Percentiles rank a stretch among this genome's conserved stretches.
Conservation (phyloP, 495 filamentous ascomycete genomes). For the Neurospora sp. region DNA sequence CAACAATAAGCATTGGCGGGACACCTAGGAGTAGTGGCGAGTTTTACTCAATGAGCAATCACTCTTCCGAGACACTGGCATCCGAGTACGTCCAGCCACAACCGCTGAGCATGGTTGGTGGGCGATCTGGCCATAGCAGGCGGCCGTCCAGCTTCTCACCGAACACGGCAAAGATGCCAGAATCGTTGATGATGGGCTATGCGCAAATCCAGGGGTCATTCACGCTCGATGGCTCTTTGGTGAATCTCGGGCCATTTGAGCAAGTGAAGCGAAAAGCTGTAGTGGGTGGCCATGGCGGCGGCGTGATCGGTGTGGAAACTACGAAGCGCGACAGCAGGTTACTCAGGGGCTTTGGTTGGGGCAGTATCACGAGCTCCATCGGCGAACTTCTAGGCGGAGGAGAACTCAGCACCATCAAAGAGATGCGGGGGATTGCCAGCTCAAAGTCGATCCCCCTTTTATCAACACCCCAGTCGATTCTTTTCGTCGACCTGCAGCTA, state of each 20-base stretch:
- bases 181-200: slow-evolving; percentile 95
- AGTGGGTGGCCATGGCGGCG: slow-evolving; percentile 74
- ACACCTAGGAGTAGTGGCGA: slow-evolving; percentile 85
- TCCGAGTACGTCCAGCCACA: slow-evolving; percentile 78
- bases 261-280: slow-evolving; percentile 92
- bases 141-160: slow-evolving; percentile 50
- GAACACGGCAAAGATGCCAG: slow-evolving; percentile 40
- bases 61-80: slow-evolving; percentile 83
- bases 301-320: slow-evolving; percentile 70
- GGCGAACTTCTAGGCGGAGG: slow-evolving; percentile 74
- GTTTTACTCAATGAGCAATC: slow-evolving; percentile 87
- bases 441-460: slow-evolving; percentile 79
- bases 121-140: slow-evolving; percentile 46
- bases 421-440: slow-evolving; percentile 75
- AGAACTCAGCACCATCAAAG: slow-evolving; percentile 83
- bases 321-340: slow-evolving; percentile 69
- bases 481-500: slow-evolving; percentile 87
- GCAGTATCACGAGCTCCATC: slow-evolving; percentile 77
- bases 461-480: slow-evolving; percentile 90
- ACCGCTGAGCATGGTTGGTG: slow-evolving; percentile 31
- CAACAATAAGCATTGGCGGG: slow-evolving; percentile 55
- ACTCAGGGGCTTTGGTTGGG: slow-evolving; percentile 79
- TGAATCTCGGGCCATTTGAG: slow-evolving; percentile 85
- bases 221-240: slow-evolving; percentile 78
- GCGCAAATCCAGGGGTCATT: slow-evolving; percentile 91